Conservation (phyloP, 352 stramenopile genomes). For the Pythium angustatum region DNA sequence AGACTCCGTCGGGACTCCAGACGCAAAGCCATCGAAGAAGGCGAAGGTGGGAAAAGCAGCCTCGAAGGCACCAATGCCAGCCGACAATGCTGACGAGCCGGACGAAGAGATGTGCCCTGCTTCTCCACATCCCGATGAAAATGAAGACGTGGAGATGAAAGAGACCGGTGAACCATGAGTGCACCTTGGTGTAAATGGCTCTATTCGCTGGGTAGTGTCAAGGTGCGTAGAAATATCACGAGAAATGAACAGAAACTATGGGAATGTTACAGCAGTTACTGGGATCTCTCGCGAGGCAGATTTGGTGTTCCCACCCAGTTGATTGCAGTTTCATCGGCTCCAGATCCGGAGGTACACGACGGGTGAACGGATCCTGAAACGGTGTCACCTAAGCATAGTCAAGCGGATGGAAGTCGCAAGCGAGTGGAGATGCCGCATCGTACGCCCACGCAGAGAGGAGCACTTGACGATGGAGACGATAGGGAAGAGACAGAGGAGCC, state of each 20-base stretch:
- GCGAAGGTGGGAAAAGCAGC: constrained; percentile 54
- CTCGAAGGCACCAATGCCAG: background rate
- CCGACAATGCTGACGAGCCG: background rate
- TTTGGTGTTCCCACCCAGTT: constrained; percentile 4
- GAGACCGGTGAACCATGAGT: constrained; percentile 3
- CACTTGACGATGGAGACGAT: background rate
- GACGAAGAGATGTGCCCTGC: constrained; percentile 20
- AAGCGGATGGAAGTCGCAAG: background rate
- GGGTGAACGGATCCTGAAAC: background rate
- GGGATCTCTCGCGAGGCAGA: background rate
- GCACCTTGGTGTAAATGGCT: background rate
- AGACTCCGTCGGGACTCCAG: constrained; percentile 4
- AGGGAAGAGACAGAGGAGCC: background rate
- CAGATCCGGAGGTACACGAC: background rate
- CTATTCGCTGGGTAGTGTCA: background rate
- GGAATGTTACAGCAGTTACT: background rate
- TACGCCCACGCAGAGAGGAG: background rate
- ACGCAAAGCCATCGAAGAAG: constrained; percentile 26
- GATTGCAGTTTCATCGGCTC: background rate
- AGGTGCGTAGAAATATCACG: constrained; percentile 13
- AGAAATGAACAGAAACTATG: constrained; percentile 8
- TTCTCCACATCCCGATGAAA: background rate
- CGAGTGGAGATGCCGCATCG: constrained; percentile 7
- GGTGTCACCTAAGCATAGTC: background rate
- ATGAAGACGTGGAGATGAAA: constrained; percentile 25